Percentiles rank a stretch among this genome's conserved stretches.
Conservation (phyloP, 352 stramenopile genomes). For the Peronosclerospora sorghi region DNA sequence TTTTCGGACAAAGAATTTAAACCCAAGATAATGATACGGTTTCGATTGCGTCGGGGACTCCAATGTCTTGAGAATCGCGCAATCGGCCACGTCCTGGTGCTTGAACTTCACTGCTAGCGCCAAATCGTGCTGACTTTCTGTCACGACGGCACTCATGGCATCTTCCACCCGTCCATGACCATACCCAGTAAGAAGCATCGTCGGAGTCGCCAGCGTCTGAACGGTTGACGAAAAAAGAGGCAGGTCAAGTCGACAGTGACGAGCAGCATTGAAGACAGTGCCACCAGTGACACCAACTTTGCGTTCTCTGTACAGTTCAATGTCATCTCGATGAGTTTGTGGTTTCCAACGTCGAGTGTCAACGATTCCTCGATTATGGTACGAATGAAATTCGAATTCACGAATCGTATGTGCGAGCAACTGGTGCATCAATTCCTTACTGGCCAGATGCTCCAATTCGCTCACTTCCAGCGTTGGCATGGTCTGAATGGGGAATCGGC, state of each 20-base stretch:
- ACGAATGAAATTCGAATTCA: constrained; percentile 35
- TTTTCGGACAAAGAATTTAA: constrained; percentile 57
- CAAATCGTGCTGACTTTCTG: constrained; percentile 42
- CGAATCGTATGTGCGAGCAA: constrained; percentile 31
- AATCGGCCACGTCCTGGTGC: constrained; percentile 51
- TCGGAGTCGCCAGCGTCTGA: constrained; percentile 18
- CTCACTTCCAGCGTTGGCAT: constrained; percentile 27
- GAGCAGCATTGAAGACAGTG: constrained; percentile 14
- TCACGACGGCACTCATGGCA: constrained; percentile 41
- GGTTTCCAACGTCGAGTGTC: constrained; percentile 33
- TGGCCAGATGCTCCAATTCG: constrained; percentile 18
- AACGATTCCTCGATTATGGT: constrained; percentile 22
- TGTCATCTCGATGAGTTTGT: constrained; percentile 27
- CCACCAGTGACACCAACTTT: constrained; percentile 15
- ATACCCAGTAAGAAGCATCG: constrained; percentile 39
- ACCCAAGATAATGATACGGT: constrained; percentile 51
- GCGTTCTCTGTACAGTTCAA: constrained; percentile 36
- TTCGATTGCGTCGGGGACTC: constrained; percentile 29
- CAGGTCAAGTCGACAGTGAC: constrained; percentile 22
- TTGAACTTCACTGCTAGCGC: constrained; percentile 46
- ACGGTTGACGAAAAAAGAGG: constrained; percentile 20
- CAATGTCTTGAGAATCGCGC: constrained; percentile 43
- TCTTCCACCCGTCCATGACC: constrained; percentile 38
- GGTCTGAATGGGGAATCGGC: constrained; percentile 32
- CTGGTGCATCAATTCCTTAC: constrained; percentile 25